Percentiles rank a stretch among this genome's conserved stretches.
Evolutionary conservation across 345 rosid genomes (phyloP).

Genomic region (Microcos paniculata): DNA sequence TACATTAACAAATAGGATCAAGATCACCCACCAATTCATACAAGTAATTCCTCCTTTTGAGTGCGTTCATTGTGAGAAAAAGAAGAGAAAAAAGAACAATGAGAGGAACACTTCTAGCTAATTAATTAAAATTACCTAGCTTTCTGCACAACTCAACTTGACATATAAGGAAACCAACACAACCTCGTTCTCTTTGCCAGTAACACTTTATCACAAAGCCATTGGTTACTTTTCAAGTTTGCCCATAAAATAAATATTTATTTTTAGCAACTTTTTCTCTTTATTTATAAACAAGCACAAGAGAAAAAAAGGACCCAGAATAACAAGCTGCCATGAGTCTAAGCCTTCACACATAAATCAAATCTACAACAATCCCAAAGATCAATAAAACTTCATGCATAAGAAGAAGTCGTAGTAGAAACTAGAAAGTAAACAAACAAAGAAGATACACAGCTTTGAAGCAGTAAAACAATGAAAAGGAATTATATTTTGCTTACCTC

Average conservation of each 20-base stretch:
- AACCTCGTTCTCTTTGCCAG: conserved; percentile 10
- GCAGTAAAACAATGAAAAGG: too few relatives aligned
- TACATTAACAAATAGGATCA: too few relatives aligned
- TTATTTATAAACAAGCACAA: background rate
- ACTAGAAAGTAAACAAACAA: background rate
- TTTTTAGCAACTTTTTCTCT: background rate
- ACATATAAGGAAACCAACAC: background rate
- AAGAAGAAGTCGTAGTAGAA: background rate
- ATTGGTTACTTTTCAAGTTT: background rate
- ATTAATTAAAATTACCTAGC: background rate
- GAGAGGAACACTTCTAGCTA: background rate
- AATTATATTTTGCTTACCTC: conserved; percentile 27
- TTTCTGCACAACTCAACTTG: conserved; percentile 5
- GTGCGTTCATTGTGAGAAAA: background rate
- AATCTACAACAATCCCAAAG: background rate
- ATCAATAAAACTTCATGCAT: conserved; percentile 5
- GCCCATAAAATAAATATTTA: background rate
- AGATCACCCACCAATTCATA: conserved; percentile 3
- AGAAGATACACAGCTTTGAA: background rate
- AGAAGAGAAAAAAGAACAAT: background rate
- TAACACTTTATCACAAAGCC: conserved; percentile 8
- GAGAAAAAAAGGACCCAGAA: background rate
- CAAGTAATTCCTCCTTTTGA: background rate
- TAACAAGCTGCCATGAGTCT: background rate
- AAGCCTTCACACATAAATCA: background rate